These are phyloP conservation scores for Erysimum cheiri DNA, from an alignment of 441 rosid genomes.

Conservation along the genomic window DNA sequence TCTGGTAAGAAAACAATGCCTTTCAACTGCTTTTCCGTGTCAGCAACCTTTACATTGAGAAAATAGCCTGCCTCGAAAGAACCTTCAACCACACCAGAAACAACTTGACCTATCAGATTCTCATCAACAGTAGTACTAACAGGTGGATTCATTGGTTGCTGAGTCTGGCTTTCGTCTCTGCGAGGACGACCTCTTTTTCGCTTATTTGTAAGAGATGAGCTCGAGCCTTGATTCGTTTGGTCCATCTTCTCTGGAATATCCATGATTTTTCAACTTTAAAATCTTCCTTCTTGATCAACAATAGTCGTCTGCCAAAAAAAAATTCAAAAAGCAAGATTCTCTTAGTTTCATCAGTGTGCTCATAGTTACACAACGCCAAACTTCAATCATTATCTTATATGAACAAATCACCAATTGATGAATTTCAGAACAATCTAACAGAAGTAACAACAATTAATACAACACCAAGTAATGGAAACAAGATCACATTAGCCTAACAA, in stretches of 20 bases:
- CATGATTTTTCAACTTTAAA: conserved; percentile 1
- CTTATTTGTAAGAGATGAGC: conserved; percentile 52
- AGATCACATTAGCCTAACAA: not conserved
- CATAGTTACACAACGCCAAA: conserved; percentile 12
- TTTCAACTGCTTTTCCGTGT: conserved; percentile 57
- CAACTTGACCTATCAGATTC: conserved; percentile 67
- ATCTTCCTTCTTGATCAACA: conserved; percentile 30
- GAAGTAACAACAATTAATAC: not conserved
- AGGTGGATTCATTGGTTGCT: conserved; percentile 49
- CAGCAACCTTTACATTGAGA: conserved; percentile 68
- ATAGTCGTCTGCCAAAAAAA: not conserved
- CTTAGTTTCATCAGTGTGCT: not conserved
- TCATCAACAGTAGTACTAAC: conserved; percentile 32
- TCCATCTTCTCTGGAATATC: conserved; percentile 48
- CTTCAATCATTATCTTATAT: not conserved
- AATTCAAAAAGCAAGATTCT: not conserved
- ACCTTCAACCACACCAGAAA: conserved; percentile 84
- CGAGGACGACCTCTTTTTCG: conserved; percentile 83
- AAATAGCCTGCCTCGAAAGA: conserved; percentile 86
- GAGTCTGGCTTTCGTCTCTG: conserved; percentile 55
- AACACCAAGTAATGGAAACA: not conserved
- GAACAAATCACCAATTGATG: not conserved
- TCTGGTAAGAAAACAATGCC: conserved; percentile 82
- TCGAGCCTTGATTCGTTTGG: conserved; percentile 49
- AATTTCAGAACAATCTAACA: conserved; percentile 17